phyloP scores from a whole-genome alignment of 306 rosid genomes.

The Cucumis cinereus region DNA sequence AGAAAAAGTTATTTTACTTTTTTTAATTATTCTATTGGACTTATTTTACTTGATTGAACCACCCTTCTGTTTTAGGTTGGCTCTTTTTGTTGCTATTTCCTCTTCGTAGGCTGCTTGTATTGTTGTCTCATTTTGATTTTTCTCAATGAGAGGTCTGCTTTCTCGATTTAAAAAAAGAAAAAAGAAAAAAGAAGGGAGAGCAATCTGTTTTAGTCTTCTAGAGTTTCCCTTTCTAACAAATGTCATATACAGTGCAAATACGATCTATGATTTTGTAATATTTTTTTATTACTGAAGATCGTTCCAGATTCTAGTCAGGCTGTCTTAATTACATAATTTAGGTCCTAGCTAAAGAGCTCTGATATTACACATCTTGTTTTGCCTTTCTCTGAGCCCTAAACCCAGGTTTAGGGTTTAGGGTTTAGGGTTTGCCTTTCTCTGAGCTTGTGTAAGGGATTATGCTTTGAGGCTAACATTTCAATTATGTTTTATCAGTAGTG shows the following conservation, averaged over 20 bases:
- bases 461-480: background rate
- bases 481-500: constrained; percentile 34
- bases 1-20: too few relatives aligned
- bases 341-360: background rate
- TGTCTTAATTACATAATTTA: background rate
- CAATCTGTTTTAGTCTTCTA: background rate
- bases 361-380: background rate
- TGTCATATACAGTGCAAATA: background rate
- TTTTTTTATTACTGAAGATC: background rate
- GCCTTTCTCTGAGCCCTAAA: background rate
- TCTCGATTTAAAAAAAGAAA: too few relatives aligned
- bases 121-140: too few relatives aligned
- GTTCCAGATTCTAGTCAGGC: background rate
- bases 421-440: background rate
- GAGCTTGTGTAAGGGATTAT: background rate
- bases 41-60: too few relatives aligned
- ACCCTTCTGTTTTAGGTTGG: background rate
- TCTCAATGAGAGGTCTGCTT: too few relatives aligned
- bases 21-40: too few relatives aligned
- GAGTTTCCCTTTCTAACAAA: background rate
- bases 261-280: background rate
- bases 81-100: background rate
- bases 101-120: background rate
- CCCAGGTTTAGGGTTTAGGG: too few relatives aligned
- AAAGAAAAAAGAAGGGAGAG: background rate